Evolutionary conservation across 2,329 filamentous ascomycete species (phyloP), one percentile per base, ranked within the genome.

Genomic region (Fusarium sublunatum): DNA sequence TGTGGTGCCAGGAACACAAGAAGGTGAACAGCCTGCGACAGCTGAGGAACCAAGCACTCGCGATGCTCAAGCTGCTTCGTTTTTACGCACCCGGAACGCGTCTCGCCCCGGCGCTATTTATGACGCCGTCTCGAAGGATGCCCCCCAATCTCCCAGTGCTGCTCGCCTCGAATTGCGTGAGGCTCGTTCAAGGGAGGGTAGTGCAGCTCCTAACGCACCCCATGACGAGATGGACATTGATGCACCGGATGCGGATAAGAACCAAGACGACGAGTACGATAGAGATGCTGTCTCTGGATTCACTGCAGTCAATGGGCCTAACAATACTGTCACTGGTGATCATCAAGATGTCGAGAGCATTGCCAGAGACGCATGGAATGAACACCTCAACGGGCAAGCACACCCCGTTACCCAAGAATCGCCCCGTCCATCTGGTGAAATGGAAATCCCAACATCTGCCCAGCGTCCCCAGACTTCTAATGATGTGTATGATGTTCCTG

Each of bases 311-410:
- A 61, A 62, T n/a, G 57, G 58, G 22, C 31, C 46, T 11, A 58
- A 45, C 5, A 48, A 44, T 32, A 43, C 15, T 9, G 40, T 22
- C n/a, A 15, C 51, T 11, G 44, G 28, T 22, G 42, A 52, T 12
- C 65, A 73, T 13, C 54, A 58, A 6, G 69, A 76, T 42, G 63
- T 74, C 2, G 72, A 73, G 45, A 69, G 61, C 39, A 53, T 77
- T 28, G 74, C 76, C 4, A 67, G 73, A 39, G 71, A 78, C 53
- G 74, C 76, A 22, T 76, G 71, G 75, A 70, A 71, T 29, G 73
- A 76, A 43, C 71, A 76, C 38, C 58, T 73, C 44, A 76, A 72
- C 11, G 70, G 61, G 5, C 71, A 76, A 29, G 55, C 49, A 6
- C 72, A 70, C 6, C 47, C 53, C 11, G 58, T 52, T 9, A 64